Base-by-base conservation (phyloP, 176 grass and related monocot species). In the Puya raimondii region DNA sequence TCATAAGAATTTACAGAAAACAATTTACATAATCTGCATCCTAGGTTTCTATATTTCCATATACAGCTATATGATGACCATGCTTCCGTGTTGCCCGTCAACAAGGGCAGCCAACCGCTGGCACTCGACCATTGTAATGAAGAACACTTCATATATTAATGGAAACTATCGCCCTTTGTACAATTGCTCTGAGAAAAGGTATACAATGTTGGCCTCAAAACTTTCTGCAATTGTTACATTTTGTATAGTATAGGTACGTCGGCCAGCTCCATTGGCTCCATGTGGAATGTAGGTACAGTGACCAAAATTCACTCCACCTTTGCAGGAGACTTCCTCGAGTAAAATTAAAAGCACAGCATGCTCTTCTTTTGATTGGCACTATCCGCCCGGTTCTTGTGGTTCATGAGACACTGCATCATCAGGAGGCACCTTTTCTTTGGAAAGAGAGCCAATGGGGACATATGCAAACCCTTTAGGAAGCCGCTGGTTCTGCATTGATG, bases 391-490 rank as follows among this genome's bases (percentile, higher is more conserved):
- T 65, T 99, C 82, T 76, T 83, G 82, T 61, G 82, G 81, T 73
- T 93, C 85, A 76, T 68, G 82, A 42, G 78, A 65, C 20, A 86
- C 77, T 63, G 70, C 53, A 78, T 84, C 85, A 64, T 47, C 64
- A 72, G 80, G 79, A 64, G 74, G 78, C 26, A 56, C 66, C 64
- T 84, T 91, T 33, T 99, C 95, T 91, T 99, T 99, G 68, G 89
- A 87, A 66, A 99, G 77, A 80, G 84, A 90, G 20, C 88, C 89
- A 74, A 91, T 78, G 68, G 95, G 95, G 27, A 99, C 90, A 86
- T 93, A 99, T 23, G 65, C 87, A 61, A 88, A 99, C 64, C 95
- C 95, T 59, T 91, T 91, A 12, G 95, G 90, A 74, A 93, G 95
- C 53, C 87, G 76, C 74, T 99, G 95, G 61, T 94, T 99, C 72